phyloP scores from a whole-genome alignment of 1,139 yeast species.

The Ashbya aceris region DNA sequence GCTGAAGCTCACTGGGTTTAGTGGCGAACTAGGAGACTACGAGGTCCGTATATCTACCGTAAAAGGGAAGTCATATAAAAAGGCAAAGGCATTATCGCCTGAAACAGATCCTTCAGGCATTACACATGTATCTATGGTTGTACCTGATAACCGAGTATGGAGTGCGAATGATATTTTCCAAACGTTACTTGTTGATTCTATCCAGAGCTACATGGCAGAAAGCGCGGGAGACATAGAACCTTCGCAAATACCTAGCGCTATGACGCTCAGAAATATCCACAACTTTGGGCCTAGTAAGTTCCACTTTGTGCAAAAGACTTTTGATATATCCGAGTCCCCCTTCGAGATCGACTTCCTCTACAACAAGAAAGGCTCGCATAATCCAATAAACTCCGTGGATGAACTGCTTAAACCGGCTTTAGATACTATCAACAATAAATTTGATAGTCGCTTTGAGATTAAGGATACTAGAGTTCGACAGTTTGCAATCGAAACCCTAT shows the following conservation, averaged over 20 bases:
- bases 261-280: slow-evolving; percentile 50
- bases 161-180: slow-evolving; percentile 67
- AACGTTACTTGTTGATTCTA: slow-evolving; percentile 59
- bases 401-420: slow-evolving; percentile 34
- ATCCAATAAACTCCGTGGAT: slow-evolving; percentile 35
- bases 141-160: slow-evolving; percentile 74
- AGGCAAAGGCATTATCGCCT: slow-evolving; percentile 33
- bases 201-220: slow-evolving; percentile 38
- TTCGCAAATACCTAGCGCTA: slow-evolving; percentile 32
- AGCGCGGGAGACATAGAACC: slow-evolving; percentile 31
- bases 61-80: slow-evolving; percentile 28
- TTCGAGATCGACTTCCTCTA: slow-evolving; percentile 69
- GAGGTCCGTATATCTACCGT: slow-evolving; percentile 43
- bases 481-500: slow-evolving; percentile 71
- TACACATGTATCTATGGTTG: slow-evolving; percentile 58
- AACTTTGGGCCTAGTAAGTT: slow-evolving; percentile 58
- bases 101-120: slow-evolving; percentile 45
- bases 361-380: slow-evolving; percentile 39
- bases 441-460: slow-evolving; percentile 45
- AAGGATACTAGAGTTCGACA: slow-evolving; percentile 34
- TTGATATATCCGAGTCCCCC: slow-evolving; percentile 41
- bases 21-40: slow-evolving; percentile 50
- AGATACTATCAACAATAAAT: slow-evolving; percentile 44
- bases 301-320: slow-evolving; percentile 71
- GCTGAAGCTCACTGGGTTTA: slow-evolving; percentile 43